A percentile compares a stretch with the other conserved stretches of the same genome.
phyloP scores from a whole-genome alignment of 108 stramenopile species.

The Epithemia pelagica region DNA sequence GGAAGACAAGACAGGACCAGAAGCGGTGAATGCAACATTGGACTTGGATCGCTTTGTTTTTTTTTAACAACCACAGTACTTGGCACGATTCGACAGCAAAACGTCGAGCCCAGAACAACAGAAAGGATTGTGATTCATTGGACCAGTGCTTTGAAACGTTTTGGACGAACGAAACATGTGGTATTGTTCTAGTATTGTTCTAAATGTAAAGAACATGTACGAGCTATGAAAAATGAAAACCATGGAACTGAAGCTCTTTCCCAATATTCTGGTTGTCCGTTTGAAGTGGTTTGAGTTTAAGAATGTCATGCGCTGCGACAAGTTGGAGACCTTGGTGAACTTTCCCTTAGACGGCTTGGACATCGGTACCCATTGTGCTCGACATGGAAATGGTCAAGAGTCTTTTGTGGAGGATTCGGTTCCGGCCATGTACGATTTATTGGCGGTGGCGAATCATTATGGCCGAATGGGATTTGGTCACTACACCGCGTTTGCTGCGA shows the following conservation, averaged over 20 bases:
- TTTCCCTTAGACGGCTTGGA: constrained; percentile 82
- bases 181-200: constrained; percentile 90
- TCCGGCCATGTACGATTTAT: constrained; percentile 89
- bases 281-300: constrained; percentile 93
- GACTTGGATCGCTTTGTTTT: constrained; percentile 22
- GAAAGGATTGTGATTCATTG: constrained; percentile 36
- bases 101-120: background rate
- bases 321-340: constrained; percentile 85
- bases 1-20: constrained; percentile 5
- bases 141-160: constrained; percentile 75
- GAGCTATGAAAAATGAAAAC: constrained; percentile 93
- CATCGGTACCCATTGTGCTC: constrained; percentile 46
- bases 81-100: constrained; percentile 15
- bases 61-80: constrained; percentile 23
- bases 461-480: constrained; percentile 96
- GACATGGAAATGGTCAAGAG: background rate
- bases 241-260: constrained; percentile 87
- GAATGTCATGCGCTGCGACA: constrained; percentile 69
- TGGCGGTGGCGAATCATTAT: constrained; percentile 91
- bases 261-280: constrained; percentile 91
- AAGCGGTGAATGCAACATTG: constrained; percentile 4
- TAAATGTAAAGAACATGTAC: constrained; percentile 81
- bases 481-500: constrained; percentile 87
- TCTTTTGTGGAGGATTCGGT: constrained; percentile 43
- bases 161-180: constrained; percentile 84